Evolutionary conservation across 2,329 filamentous ascomycete species (phyloP).

Genomic region (Alternaria angustiovoidea): DNA sequence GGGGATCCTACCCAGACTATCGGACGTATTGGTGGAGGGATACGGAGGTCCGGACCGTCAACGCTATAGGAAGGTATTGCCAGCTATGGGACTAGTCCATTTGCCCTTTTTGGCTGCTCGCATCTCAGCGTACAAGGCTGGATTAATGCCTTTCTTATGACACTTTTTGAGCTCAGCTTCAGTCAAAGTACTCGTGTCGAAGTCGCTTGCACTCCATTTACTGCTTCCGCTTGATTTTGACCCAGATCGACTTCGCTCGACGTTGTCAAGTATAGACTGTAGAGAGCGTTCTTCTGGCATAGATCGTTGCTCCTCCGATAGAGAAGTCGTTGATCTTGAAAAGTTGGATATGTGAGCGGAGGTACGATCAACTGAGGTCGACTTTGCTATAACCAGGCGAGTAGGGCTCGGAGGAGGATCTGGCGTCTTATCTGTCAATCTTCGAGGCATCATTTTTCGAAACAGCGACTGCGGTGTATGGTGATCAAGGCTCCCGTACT

Average conservation of each 20-base stretch:
- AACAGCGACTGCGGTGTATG: slow-evolving; percentile 32
- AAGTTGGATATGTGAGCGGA: slow-evolving; percentile 40
- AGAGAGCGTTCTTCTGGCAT: slow-evolving; percentile 16
- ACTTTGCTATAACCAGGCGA: slow-evolving; percentile 44
- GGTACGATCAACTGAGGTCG: slow-evolving; percentile 44
- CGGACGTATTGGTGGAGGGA: background rate
- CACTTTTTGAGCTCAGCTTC: slow-evolving; percentile 55
- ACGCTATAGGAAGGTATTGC: slow-evolving; percentile 44
- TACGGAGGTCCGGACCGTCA: background rate
- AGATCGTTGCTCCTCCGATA: slow-evolving; percentile 19
- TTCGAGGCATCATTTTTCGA: slow-evolving; percentile 28
- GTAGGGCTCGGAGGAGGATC: slow-evolving; percentile 20
- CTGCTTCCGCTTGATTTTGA: slow-evolving; percentile 30
- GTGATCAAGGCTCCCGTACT: slow-evolving; percentile 20
- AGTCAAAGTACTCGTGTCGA: slow-evolving; percentile 49
- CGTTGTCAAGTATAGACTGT: slow-evolving; percentile 11
- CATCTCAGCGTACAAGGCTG: slow-evolving; percentile 58
- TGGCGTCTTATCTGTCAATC: slow-evolving; percentile 16
- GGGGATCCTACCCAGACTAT: background rate
- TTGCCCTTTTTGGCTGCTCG: slow-evolving; percentile 54
- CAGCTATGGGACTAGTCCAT: slow-evolving; percentile 47
- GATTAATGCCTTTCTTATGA: slow-evolving; percentile 59
- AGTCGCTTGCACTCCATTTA: slow-evolving; percentile 53
- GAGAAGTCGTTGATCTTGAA: slow-evolving; percentile 34
- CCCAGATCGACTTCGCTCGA: slow-evolving; percentile 23